A percentile compares a stretch with the other conserved stretches of the same genome.
Evolutionary conservation across 805 yeast species (phyloP).

Genomic region (Jamesozyma hellenica): DNA sequence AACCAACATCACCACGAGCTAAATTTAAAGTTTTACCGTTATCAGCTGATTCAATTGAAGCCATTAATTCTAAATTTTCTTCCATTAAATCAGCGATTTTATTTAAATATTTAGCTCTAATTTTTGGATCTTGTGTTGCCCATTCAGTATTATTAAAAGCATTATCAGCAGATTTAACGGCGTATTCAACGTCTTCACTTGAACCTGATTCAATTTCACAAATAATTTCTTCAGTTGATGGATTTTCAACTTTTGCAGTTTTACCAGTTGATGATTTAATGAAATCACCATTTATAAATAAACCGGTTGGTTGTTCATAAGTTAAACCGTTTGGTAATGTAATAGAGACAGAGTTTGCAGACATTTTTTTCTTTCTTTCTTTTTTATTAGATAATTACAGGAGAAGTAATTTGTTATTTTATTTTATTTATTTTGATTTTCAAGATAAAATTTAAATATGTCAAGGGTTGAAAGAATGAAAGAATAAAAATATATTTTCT

Average conservation of each 20-base stretch:
- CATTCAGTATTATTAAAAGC: constrained; percentile 49
- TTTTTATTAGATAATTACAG: no score
- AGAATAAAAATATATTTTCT: not conserved
- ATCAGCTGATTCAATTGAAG: constrained; percentile 62
- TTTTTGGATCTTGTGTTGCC: constrained; percentile 49
- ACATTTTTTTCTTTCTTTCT: no score
- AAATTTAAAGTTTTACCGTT: constrained; percentile 66
- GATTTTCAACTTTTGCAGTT: constrained; percentile 46
- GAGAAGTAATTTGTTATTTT: no score
- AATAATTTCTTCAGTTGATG: constrained; percentile 54
- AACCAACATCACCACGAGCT: constrained; percentile 58
- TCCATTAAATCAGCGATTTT: constrained; percentile 65
- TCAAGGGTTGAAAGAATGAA: constrained; percentile 35
- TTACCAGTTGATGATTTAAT: constrained; percentile 45
- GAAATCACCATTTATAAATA: constrained; percentile 81
- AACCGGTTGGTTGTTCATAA: constrained; percentile 76
- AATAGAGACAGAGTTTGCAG: constrained; percentile 30
- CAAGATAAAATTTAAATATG: constrained; percentile 41
- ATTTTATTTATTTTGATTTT: not conserved
- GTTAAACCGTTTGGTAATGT: constrained; percentile 55
- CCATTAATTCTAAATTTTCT: constrained; percentile 49
- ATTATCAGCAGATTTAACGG: constrained; percentile 55
- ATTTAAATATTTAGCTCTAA: constrained; percentile 41
- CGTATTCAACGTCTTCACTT: constrained; percentile 56
- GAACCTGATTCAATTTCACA: constrained; percentile 49